phyloP scores from a whole-genome alignment of 352 stramenopile species.

The Pythium aristosporum region DNA sequence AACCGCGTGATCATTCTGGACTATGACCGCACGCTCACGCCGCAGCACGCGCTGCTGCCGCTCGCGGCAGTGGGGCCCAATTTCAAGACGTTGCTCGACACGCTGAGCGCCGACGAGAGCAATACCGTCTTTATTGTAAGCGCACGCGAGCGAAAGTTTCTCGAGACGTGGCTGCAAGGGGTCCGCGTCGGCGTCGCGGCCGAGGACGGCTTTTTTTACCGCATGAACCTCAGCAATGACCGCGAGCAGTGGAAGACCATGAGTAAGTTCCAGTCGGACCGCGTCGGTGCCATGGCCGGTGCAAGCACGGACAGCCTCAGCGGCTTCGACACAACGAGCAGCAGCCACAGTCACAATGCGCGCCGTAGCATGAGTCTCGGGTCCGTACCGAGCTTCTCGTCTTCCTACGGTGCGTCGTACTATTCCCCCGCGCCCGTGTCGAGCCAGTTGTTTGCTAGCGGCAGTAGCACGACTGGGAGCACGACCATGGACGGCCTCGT shows the following conservation, averaged over 20 bases:
- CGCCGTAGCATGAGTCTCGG: conserved; percentile 25
- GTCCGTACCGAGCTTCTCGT: conserved; percentile 12
- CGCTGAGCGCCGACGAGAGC: conserved; percentile 54
- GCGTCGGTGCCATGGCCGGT: conserved; percentile 24
- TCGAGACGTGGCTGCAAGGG: conserved; percentile 87
- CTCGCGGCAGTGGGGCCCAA: conserved; percentile 76
- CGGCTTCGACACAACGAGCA: conserved; percentile 8
- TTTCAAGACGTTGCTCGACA: conserved; percentile 76
- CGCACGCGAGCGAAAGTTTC: conserved; percentile 79
- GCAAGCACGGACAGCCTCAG: conserved; percentile 7
- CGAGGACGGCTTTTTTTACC: conserved; percentile 79
- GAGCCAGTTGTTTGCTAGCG: background rate
- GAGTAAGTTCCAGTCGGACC: conserved; percentile 83
- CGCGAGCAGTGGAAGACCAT: conserved; percentile 80
- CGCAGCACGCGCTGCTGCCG: conserved; percentile 73
- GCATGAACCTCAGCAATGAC: conserved; percentile 73
- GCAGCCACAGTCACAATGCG: conserved; percentile 9
- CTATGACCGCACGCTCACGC: conserved; percentile 85
- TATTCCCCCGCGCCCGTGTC: conserved; percentile 8
- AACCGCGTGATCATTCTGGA: conserved; percentile 89
- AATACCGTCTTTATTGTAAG: conserved; percentile 84
- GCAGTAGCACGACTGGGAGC: conserved; percentile 2
- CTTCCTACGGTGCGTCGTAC: background rate
- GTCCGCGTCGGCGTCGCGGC: conserved; percentile 72
- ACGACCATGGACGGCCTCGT: background rate